Base-by-base conservation (phyloP, 2,329 filamentous ascomycete species). In the Clarireedia sp. region DNA sequence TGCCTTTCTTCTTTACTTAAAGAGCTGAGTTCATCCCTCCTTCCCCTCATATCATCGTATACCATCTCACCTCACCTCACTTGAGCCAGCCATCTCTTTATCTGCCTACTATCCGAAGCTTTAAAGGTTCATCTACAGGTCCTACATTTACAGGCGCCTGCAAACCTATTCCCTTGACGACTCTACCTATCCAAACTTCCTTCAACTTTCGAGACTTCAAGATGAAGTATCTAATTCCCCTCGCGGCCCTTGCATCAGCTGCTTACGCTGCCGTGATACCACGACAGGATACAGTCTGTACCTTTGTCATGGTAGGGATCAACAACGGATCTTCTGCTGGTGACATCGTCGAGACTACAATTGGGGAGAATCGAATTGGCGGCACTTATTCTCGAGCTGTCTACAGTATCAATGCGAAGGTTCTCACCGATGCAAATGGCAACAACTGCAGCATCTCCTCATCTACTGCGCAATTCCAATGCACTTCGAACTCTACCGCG, bases 361-460 rank as follows among this genome's bases (percentile, higher is more conserved):
- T 63, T 14, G 66, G 66, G 14, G 57, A 66, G 55, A 61, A 61
- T 41, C 62, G 60, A 47, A 60, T 67, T 37, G 61, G 60, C 16
- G 63, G 63, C 6, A 45, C 36, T 8, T 64, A 60, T 49, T 61
- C 62, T 24, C 59, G 60, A 51, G 61, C 55, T 3, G 33, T 49
- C 14, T 67, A 63, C 49, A 59, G 61, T 45, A 56, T 68, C 45
- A 45, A 57, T 33, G 56, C 51, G n/a, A 49, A 57, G 7, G 57
- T 48, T 1, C 51, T 68, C 51, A 60, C 55, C 29, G 64, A 66
- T 44, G 46, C 53, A 2, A 46, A 51, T 14, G 54, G 60, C 21
- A 62, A 64, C 43, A 63, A 60, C 14, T 68, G 66, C 49, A 43
- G 62, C 21, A 61, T 67, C 38, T 56, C 56, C 17, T 41, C 62